Base-by-base conservation (phyloP, 257 asterid genomes). In the Salvia hispanica region DNA sequence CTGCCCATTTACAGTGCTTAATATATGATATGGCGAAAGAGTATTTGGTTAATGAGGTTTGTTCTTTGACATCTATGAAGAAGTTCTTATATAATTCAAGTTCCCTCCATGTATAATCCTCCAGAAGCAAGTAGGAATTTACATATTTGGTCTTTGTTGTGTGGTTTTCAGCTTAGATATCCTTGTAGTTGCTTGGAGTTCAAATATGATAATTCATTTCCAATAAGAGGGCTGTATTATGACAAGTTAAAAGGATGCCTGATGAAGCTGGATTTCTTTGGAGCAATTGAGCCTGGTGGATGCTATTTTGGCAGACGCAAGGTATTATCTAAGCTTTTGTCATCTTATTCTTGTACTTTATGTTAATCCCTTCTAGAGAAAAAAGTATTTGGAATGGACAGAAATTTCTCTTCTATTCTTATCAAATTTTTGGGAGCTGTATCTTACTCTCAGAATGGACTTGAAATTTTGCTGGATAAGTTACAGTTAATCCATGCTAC, bases 241-340 rank as follows among this genome's bases (percentile, higher is more conserved):
- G 99, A 93, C 82, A 93, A 88, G 81, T 83, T 80, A 12, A 93
- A 86, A 78, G 99, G 99, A 40, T 91, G 95, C 76, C 86, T 93
- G n/a, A 46, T 93, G 88, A 93, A 93, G 81, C 81, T 93, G 80
- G 99, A 93, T 77, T 90, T 93, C 82, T 93, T 93, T 78, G 99
- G 97, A 61, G 88, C 99, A 43, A 93, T 93, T 37, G 99, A 93
- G 80, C 97, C 95, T 6, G 96, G 83, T 74, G 97, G 95, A 62
- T 93, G 97, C 87, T 93, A 90, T 81, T 90, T 81, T 81, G 99
- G 99, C 62, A 83, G 99, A 89, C 87, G 75, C 68, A 90, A 86
- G 96, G 99, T 93, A 79, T 77, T 55, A 25, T 63, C 40, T 34
- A 11, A 28, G 16, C 12, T 40, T 50, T 34, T 37, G 50, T 66